A percentile compares a stretch with the other conserved stretches of the same genome.
phyloP scores from a whole-genome alignment of 768 basidiomycete genomes.

The Podaxis sp. region DNA sequence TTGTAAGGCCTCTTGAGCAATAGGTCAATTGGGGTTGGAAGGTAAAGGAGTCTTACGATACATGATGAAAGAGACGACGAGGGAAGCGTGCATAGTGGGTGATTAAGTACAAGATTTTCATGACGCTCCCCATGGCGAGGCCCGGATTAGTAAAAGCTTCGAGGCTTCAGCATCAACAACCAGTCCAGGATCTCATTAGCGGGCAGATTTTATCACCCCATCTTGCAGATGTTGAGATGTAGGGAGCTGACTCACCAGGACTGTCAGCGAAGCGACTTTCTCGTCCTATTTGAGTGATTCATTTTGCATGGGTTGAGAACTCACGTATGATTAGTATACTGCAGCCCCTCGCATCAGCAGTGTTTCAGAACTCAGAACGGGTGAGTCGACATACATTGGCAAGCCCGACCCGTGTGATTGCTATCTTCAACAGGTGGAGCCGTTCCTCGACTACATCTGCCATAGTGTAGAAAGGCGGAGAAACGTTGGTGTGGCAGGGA shows the following conservation, averaged over 20 bases:
- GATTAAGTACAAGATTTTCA: no score
- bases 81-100: neutral
- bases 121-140: neutral
- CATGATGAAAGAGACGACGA: neutral
- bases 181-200: neutral
- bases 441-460: no score
- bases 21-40: neutral
- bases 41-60: neutral
- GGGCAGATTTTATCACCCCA: neutral
- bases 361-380: neutral
- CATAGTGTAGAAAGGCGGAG: no score
- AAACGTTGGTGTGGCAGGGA: no score
- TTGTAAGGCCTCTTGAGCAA: neutral
- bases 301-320: neutral
- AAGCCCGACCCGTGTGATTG: neutral
- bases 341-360: neutral
- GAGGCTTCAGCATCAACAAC: neutral
- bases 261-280: neutral
- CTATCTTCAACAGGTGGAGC: no score
- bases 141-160: neutral
- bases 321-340: neutral
- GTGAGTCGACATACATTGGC: neutral
- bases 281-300: neutral
- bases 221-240: neutral
- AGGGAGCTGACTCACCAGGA: neutral